Percentiles rank a stretch among this genome's conserved stretches.
These are phyloP conservation scores for Exidia glandulosa DNA, from an alignment of 768 basidiomycete species.

Conservation along the genomic window DNA sequence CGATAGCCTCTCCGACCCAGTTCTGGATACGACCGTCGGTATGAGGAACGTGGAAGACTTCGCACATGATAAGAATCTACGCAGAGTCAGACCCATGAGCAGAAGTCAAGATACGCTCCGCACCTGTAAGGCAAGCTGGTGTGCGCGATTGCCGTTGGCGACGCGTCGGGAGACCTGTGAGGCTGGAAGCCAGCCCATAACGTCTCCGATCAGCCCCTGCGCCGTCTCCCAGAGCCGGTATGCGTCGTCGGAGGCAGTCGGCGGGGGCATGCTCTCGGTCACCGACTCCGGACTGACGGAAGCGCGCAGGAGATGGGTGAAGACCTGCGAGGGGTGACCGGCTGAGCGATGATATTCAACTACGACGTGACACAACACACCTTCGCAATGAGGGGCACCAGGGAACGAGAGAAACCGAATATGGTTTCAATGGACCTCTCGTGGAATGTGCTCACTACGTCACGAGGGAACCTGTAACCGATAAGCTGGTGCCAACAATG, in stretches of 20 bases:
- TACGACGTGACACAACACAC: conserved; percentile 2
- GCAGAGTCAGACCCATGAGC: background rate
- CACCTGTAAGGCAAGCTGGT: background rate
- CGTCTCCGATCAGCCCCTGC: background rate
- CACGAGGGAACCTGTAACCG: conserved; percentile 17
- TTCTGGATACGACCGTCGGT: background rate
- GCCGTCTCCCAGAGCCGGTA: background rate
- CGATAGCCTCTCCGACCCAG: background rate
- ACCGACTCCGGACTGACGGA: background rate
- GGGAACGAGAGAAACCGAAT: conserved; percentile 19
- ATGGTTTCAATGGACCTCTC: conserved; percentile 22
- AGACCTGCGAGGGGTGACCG: background rate
- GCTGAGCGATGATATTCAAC: background rate
- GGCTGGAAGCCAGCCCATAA: background rate
- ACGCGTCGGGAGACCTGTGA: background rate
- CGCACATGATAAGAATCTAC: background rate
- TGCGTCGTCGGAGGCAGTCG: background rate
- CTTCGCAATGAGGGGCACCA: conserved; percentile 7
- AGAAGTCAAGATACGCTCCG: background rate
- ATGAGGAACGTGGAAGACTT: conserved; percentile 1
- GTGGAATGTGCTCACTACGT: conserved; percentile 1
- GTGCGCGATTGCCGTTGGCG: background rate
- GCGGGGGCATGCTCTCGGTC: background rate
- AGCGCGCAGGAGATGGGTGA: background rate
- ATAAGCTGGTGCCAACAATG: conserved; percentile 6